Base-by-base conservation (phyloP, 768 basidiomycete genomes). In the Hericium alpestre region DNA sequence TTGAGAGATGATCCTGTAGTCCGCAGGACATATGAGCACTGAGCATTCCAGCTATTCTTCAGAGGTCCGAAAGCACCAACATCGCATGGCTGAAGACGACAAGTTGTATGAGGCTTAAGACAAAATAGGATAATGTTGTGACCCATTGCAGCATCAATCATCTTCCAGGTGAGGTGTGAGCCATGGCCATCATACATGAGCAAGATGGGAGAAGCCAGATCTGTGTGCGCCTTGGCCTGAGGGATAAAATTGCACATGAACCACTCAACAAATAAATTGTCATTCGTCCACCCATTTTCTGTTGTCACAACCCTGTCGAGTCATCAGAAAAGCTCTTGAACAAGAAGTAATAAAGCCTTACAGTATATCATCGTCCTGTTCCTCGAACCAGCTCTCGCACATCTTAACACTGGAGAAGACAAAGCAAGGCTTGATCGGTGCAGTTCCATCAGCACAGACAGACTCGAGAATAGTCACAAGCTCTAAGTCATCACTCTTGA, bases 381-480 rank as follows among this genome's bases (percentile, higher is more conserved):
- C 48, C 52, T 67, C 25, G 5, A 25, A 63, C 65, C 67, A 72
- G 25, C 25, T 25, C 25, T 25, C 25, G 25, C 25, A 25, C 25
- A 25, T 25, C 25, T 25, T 25, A 25, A 50, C 67, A 65, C 15
- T 25, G 43, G 73, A 51, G 57, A 74, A 76, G 39, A 79, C 69
- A 25, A 78, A 68, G 8, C 65, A 64, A 3, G 77, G 74, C 13
- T 52, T 60, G 4, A 76, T 51, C 9, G 63, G 64, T 15, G 51
- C 51, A 4, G 53, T 62, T 0, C 75, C 75, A 65, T 73, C 72
- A 10, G 78, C 73, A 41, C 71, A 74, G 4, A 76, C 61, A 53
- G 69, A 67, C 59, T 79, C 75, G 40, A 80, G 72, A 23, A 79
- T 63, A 0, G 77, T 79, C 13, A 79, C 71, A 1, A 77, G 68